Evolutionary conservation across 106 monocot species (phyloP), one percentile per base, ranked within the genome.

Genomic region (Iris macrosiphon): DNA sequence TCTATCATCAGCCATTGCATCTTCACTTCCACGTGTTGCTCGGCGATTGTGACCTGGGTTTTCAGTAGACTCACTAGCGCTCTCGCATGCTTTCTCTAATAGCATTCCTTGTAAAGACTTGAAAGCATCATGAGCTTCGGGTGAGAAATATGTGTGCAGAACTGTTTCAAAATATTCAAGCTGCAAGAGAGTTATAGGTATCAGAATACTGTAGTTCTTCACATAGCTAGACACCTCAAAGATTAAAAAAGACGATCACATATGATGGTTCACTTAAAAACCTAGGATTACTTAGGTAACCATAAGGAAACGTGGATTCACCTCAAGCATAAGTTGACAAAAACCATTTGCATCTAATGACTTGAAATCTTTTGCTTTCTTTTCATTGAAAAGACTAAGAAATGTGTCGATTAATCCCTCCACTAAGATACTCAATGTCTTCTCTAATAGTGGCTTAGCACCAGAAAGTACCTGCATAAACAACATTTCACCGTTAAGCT

Each of bases 321-420:
- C 98, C 83, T 98, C 98, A 52, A 98, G 86, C 80, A 83, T 91
- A 40, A 98, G 83, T 54, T 98, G 98, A 62, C 90, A 98, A 64
- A 98, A 98, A 37, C 87, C 98, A 68, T 83, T 87, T 45, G 80
- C 11, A 54, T 98, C 98, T 39, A 98, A 59, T 24, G 57, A 57
- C 62, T 76, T 98, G 31, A 98, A 51, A 30, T 75, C 67, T 55
- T 80, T 87, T 25, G 70, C 45, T 40, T 78, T 74, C 41, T 82
- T 71, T 71, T 91, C 96, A 72, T 83, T 70, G 63, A 83, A 87
- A 70, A 87, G 59, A 50, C 79, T 80, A 41, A 90, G 74, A 55
- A 91, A 80, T 31, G 87, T 91, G 55, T 98, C 96, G 19, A 98
- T 80, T 61, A 98, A 68, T 38, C 90, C 96, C 45, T 98, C 96